Base-by-base conservation (phyloP, 192 early-diverging fungal species). In the Mortierella hygrophila region DNA sequence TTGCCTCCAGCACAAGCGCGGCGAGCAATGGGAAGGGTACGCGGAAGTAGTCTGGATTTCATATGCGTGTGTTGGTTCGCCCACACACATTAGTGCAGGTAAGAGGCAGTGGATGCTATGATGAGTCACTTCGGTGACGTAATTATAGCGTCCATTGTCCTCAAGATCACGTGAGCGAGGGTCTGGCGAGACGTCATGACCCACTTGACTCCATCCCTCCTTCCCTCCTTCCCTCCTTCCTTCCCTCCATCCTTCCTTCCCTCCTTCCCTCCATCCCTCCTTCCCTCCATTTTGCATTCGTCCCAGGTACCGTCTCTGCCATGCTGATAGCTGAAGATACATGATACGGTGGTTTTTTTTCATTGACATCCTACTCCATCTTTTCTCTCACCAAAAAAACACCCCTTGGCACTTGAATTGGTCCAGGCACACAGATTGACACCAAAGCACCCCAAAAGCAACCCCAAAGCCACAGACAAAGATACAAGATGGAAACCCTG, bases 401-500 rank as follows among this genome's bases (percentile, higher is more conserved):
- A 26, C 57, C 55, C 55, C 40, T 75, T 57, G 38, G 55, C 38
- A 63, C 37, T 29, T 75, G 55, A 75, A 52, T 57, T 60, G 74
- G 21, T 42, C 74, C 35, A 75, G 52, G 54, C 74, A 60, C 74
- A 57, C 54, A 75, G 74, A 75, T 75, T 75, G 74, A 23, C 74
- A 63, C 74, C 55, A 40, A 60, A 75, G 74, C 49, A 44, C 74
- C 74, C 57, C 74, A 29, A 75, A 75, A 75, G 74, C 74, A 75
- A 54, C 55, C 38, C 54, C 57, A 60, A 75, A 75, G 37, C 74
- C 74, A 75, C 57, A 65, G 74, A 75, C 57, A 60, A 63, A 60
- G 74, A 75, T 75, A 65, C 74, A 75, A 63, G 55, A 75, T 75
- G 74, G 74, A 75, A 41, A 75, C 52, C 55, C 74, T 75, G 74